Percentiles rank a stretch among this genome's conserved stretches.
phyloP scores from a whole-genome alignment of 108 stramenopile genomes.

The Hondaea fermentalgiana region DNA sequence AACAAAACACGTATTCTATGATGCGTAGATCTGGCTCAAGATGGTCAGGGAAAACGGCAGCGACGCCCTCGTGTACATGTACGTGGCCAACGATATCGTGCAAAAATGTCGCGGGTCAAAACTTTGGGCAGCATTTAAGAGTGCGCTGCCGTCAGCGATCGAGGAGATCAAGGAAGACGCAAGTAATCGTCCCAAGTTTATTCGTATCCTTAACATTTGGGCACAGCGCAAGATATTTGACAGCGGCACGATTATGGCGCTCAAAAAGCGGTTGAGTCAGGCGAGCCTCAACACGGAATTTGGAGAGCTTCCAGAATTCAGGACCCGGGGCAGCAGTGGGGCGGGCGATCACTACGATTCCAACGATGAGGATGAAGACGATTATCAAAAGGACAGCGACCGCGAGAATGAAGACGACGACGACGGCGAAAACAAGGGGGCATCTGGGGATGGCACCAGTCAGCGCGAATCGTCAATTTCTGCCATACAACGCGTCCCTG shows the following conservation, averaged over 20 bases:
- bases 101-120: background rate
- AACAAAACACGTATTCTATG: too few relatives aligned
- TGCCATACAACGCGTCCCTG: background rate
- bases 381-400: background rate
- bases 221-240: background rate
- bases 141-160: background rate
- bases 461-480: background rate
- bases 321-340: too few relatives aligned
- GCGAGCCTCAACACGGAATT: background rate
- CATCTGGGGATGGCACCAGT: background rate
- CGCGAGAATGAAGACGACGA: background rate
- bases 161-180: background rate
- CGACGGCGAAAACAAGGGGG: background rate
- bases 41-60: background rate
- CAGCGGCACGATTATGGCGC: background rate
- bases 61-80: background rate
- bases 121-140: background rate
- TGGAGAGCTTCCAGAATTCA: background rate
- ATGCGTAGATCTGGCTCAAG: background rate
- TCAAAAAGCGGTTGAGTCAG: background rate
- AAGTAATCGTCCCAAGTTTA: background rate
- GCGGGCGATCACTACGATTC: background rate
- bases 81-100: background rate
- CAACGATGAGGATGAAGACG: background rate
- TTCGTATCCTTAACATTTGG: background rate